Conservation (phyloP, 805 yeast species). For the Saccharomyces eubayanus region DNA sequence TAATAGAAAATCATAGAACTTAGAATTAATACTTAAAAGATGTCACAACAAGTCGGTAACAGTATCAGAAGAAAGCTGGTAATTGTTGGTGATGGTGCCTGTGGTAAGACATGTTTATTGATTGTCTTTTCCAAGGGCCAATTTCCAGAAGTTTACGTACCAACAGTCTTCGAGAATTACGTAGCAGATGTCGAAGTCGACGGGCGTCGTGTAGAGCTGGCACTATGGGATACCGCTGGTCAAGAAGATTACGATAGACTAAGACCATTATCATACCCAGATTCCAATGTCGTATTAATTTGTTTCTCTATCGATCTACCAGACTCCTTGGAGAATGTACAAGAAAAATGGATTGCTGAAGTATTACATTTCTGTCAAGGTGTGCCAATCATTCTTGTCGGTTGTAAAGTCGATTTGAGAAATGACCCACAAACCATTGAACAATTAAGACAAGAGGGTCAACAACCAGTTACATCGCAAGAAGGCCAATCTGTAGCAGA, state of each 20-base stretch:
- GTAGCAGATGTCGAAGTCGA: constrained; percentile 93
- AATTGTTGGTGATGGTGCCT: constrained; percentile 95
- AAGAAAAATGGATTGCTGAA: constrained; percentile 93
- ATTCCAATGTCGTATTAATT: constrained; percentile 81
- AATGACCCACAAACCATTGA: constrained; percentile 72
- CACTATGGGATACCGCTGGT: constrained; percentile 97
- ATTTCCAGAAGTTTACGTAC: constrained; percentile 91
- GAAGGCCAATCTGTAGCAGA: constrained; percentile 86
- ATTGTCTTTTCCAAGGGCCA: constrained; percentile 81
- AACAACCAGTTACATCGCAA: constrained; percentile 69
- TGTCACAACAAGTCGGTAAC: constrained; percentile 29
- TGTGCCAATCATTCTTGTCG: constrained; percentile 85
- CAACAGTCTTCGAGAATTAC: constrained; percentile 94
- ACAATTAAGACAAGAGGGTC: constrained; percentile 62
- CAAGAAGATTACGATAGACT: constrained; percentile 95
- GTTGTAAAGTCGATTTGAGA: constrained; percentile 86
- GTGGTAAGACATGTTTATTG: constrained; percentile 90
- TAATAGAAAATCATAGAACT: not conserved
- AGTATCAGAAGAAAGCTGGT: constrained; percentile 68
- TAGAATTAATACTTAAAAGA: constrained; percentile 1
- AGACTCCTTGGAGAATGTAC: constrained; percentile 86
- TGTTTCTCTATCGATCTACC: constrained; percentile 89
- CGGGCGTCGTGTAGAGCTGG: constrained; percentile 86
- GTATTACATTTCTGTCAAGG: constrained; percentile 91
- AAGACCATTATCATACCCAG: constrained; percentile 87